Base-by-base conservation (phyloP, 495 filamentous ascomycete species). In the Tuber borchii region DNA sequence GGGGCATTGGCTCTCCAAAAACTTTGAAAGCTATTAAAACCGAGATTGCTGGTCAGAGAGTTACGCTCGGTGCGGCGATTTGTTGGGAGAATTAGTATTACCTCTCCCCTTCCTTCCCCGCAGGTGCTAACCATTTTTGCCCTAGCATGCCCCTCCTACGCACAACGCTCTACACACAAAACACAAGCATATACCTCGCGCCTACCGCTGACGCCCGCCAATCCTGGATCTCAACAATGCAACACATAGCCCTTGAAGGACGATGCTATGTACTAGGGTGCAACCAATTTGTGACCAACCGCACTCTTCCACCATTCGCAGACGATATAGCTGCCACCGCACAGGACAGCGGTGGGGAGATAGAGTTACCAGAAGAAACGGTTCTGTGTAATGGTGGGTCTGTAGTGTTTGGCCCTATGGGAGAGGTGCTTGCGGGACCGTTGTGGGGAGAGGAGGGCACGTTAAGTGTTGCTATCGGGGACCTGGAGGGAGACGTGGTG, bases 101-200 rank as follows among this genome's bases (percentile, higher is more conserved):
- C 16, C 22, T 40, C 10, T 26, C 12, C 37, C 7, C 14, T 46
- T 61, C n/a, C n/a, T 37, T 16, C 45, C 46, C n/a, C 44, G 42
- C 72, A 73, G 8, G n/a, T 37, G 12, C 68, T 75, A 26, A 75
- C 9, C 12, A 37, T n/a, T 16, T 4, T 12, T 16, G 70, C 17
- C 1, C 19, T 22, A 81, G 79, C 82, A 98, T 98, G 95, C 95
- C 95, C 0, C 85, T 97, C 31, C 87, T 98, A 1, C 86, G 92
- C 14, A 87, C 93, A 72, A 88, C 90, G 34, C 87, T 98, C 26
- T 98, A 98, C 81, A 87, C 89, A 2, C 95, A 97, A 84, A 96
- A 97, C 82, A 91, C 97, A 74, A 97, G 95, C 82, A 86, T 98
- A 34, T 98, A 96, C 80, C 89, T 97, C 22, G 94, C 95, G 0